Percentiles rank a stretch among this genome's conserved stretches.
Conservation (phyloP, 306 rosid genomes). For the Quercus agrifolia region DNA sequence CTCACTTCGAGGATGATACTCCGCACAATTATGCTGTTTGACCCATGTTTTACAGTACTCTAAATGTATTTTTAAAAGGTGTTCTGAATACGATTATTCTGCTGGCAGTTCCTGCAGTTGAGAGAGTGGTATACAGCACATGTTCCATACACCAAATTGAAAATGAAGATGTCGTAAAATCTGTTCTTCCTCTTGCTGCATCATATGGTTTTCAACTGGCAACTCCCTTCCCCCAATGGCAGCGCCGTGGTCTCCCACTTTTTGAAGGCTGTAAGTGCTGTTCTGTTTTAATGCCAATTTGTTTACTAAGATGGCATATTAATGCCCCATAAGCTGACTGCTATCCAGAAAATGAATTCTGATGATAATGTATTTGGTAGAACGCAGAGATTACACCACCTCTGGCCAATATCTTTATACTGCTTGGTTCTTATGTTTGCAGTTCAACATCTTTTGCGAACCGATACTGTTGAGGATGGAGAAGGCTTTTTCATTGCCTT, state of each 20-base stretch:
- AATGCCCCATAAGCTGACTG: not conserved
- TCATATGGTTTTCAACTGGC: slow-evolving; percentile 57
- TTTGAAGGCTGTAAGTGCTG: slow-evolving; percentile 58
- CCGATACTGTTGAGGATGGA: slow-evolving; percentile 63
- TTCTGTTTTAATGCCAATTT: not conserved
- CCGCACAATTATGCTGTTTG: not conserved
- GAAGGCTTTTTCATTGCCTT: slow-evolving; percentile 91
- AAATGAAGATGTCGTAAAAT: slow-evolving; percentile 73
- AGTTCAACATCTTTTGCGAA: slow-evolving; percentile 58
- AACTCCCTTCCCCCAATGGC: slow-evolving; percentile 62
- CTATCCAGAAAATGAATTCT: not conserved
- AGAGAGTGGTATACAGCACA: slow-evolving; percentile 81
- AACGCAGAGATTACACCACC: not conserved
- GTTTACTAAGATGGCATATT: not conserved
- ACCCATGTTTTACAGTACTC: not conserved
- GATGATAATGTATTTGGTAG: too few species aligned
- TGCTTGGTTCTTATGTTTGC: slow-evolving; percentile 16
- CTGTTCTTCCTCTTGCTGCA: slow-evolving; percentile 63
- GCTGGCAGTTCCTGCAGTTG: slow-evolving; percentile 69
- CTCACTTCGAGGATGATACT: too few species aligned
- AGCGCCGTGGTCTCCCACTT: slow-evolving; percentile 60
- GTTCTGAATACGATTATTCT: not conserved
- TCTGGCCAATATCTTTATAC: not conserved
- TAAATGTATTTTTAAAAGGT: not conserved
- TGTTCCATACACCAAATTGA: slow-evolving; percentile 76